These are phyloP conservation scores for Ilyonectria mors-panacis DNA, from an alignment of 2,329 filamentous ascomycete genomes.

Conservation along the genomic window DNA sequence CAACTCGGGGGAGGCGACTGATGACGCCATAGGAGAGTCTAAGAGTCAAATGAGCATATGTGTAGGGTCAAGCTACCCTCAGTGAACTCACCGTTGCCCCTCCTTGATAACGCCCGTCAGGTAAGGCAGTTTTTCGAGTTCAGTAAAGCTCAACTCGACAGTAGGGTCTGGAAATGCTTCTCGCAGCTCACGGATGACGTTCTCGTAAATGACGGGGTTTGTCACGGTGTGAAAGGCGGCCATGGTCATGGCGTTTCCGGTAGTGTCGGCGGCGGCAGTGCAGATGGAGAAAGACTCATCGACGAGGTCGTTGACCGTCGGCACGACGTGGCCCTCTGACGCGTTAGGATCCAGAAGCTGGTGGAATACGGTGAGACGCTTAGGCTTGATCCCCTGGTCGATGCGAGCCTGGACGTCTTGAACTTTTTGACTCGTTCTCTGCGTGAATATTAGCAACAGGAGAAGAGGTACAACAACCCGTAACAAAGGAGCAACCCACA, in stretches of 20 bases:
- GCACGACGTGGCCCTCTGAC: slow-evolving; percentile 11
- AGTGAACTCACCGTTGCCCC: slow-evolving; percentile 18
- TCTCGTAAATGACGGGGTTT: slow-evolving; percentile 17
- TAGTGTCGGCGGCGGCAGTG: slow-evolving; percentile 26
- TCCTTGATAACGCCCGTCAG: slow-evolving; percentile 27
- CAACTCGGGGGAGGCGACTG: slow-evolving; percentile 27
- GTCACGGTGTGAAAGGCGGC: slow-evolving; percentile 27
- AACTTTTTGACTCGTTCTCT: slow-evolving; percentile 24
- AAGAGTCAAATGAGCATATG: neutral
- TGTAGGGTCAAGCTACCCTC: neutral
- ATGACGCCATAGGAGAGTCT: slow-evolving; percentile 28
- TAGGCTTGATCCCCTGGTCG: slow-evolving; percentile 19
- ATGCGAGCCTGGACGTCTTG: slow-evolving; percentile 20
- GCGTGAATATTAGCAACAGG: neutral
- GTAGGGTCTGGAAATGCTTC: slow-evolving; percentile 23
- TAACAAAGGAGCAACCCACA: neutral
- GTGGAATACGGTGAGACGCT: slow-evolving; percentile 23
- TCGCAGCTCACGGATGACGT: slow-evolving; percentile 20
- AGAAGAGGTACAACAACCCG: too few relatives aligned
- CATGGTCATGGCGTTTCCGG: slow-evolving; percentile 24
- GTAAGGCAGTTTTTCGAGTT: slow-evolving; percentile 25
- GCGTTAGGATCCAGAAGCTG: slow-evolving; percentile 26
- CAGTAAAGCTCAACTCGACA: slow-evolving; percentile 1
- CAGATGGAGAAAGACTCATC: slow-evolving; percentile 28
- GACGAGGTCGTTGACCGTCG: slow-evolving; percentile 4